Base-by-base conservation (phyloP, 768 basidiomycete genomes). In the Boletus subparvulus region DNA sequence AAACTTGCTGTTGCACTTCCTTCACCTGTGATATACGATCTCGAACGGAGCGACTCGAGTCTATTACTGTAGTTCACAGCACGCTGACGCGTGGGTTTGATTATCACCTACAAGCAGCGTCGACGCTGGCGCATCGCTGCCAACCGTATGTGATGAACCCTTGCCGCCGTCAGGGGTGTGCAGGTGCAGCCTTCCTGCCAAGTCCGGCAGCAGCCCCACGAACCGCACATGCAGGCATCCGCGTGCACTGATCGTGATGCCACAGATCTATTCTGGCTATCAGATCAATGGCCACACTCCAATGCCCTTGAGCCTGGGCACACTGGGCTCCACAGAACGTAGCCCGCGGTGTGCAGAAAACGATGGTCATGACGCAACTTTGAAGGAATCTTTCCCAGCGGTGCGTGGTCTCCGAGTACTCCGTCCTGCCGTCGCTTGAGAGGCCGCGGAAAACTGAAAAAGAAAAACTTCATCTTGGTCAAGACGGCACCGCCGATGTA, bases 271-370 rank as follows among this genome's bases (percentile, higher is more conserved):
- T 51, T 48, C 35, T 50, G 36, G 46, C 46, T 33, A 54, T 55
- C 61, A 49, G 50, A 65, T 56, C 57, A 37, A 30, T 49, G 24
- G 45, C 6, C 35, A 44, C 17, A 30, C 37, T 37, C 42, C 45
- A 35, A 43, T 57, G 39, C 67, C 66, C 66, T 69, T 45, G 50
- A 30, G 50, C 67, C 67, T 62, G 57, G 58, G 60, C 52, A 53
- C 44, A 36, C 41, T 7, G 14, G 21, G 51, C 60, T 28, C 63
- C 55, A 55, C 50, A 44, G 41, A 42, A 49, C 54, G 53, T 13
- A 43, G 24, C 16, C 8, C 48, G 33, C 37, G 26, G 26, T 14
- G 11, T 33, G 24, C 21, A 12, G 35, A 24, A 44, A 32, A 40
- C 33, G 30, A 39, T 39, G 40, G 37, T 47, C 12, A 19, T 47